Conservation (phyloP, 257 asterid species). For the Solanum pinnatisectum region DNA sequence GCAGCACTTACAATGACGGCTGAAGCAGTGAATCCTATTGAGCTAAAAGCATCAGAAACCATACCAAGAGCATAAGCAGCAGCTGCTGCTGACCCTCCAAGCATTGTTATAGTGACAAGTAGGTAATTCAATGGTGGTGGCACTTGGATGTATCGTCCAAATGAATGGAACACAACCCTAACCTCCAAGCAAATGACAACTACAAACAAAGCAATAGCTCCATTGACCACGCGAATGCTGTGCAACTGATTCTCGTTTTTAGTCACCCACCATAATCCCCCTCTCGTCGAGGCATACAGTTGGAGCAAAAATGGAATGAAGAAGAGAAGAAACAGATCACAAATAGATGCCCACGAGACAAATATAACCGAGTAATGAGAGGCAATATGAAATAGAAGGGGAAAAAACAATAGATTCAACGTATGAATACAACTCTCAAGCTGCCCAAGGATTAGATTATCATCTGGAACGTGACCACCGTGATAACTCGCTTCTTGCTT, state of each 20-base stretch:
- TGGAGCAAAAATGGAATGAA: constrained; percentile 79
- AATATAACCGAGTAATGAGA: constrained; percentile 65
- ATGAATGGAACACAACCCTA: constrained; percentile 93
- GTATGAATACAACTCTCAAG: constrained; percentile 92
- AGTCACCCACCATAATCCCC: constrained; percentile 97
- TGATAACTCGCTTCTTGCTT: constrained; percentile 67
- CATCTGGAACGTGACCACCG: constrained; percentile 76
- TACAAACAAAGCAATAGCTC: constrained; percentile 67
- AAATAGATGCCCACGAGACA: constrained; percentile 53
- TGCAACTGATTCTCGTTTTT: constrained; percentile 73
- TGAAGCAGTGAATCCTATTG: constrained; percentile 54
- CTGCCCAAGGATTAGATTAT: constrained; percentile 64
- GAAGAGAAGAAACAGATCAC: constrained; percentile 82
- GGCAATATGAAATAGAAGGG: constrained; percentile 61
- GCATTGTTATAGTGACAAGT: constrained; percentile 78
- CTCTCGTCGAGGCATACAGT: constrained; percentile 86
- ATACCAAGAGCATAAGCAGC: constrained; percentile 79
- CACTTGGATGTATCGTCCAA: constrained; percentile 93
- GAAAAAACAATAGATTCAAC: constrained; percentile 62
- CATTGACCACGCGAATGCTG: constrained; percentile 78
- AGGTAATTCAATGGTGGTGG: constrained; percentile 86
- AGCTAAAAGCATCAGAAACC: constrained; percentile 78
- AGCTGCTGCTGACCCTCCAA: constrained; percentile 87
- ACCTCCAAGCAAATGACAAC: constrained; percentile 82
- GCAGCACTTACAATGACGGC: constrained; percentile 80